Evolutionary conservation across 306 rosid species (phyloP), one percentile per base, ranked within the genome.

Genomic region (Notholithocarpus densiflorus): DNA sequence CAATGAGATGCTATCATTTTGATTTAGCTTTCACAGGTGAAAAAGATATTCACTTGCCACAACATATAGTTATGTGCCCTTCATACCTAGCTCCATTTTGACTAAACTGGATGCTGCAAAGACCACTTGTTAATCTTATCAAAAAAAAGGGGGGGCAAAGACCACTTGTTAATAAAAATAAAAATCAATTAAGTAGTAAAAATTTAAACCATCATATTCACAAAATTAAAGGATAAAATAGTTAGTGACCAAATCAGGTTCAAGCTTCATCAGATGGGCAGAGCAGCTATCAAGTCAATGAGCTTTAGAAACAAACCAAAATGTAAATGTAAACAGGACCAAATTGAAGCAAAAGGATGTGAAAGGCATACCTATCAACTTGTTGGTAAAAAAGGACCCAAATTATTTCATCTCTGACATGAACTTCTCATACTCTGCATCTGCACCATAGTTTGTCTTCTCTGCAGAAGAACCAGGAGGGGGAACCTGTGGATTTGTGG

Each of bases 401-500:
- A 31, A 80, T 96, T 90, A 96, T 82, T 93, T 96, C 92, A 92
- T 93, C 91, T 96, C 98, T 29, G 97, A 91, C 99, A 96, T 96
- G 90, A 95, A 95, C 83, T 89, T 95, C 87, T 96, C 99, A 43
- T 93, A 96, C 84, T 93, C 98, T 6, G 97, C 89, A 77, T 96
- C 98, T 54, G 97, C 89, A 68, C 90, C 98, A 71, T 88, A 79
- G 17, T 88, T 40, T 64, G 91, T 23, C 78, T 85, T 90, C 83
- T 90, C 97, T 1, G 88, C 84, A 51, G 97, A 75, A 66, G 97
- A 65, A 75, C 80, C 51, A 72, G 92, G 89, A 76, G 92, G 91
- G 3, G 87, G 89, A 80, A 81, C 57, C 0, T 91, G 84, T 54
- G 95, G 83, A 91, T 85, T 91, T 75, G 94, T 55, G 32, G 96